These are phyloP conservation scores for Cydonia oblonga DNA, from an alignment of 331 rosid genomes.

Conservation along the genomic window DNA sequence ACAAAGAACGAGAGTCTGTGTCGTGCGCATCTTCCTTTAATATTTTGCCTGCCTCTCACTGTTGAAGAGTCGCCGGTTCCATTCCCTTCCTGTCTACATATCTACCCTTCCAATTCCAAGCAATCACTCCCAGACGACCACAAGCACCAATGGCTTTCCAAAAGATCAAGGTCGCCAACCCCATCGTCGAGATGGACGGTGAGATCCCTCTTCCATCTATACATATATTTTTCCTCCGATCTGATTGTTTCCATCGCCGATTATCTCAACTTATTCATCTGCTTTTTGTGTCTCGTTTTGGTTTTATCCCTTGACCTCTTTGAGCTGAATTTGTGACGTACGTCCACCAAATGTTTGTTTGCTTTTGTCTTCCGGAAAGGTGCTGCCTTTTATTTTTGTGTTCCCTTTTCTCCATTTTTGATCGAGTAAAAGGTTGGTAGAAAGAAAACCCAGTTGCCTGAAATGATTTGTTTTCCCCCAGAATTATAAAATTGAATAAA, in stretches of 20 bases:
- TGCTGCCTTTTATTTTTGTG: neutral
- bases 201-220: slow-evolving; percentile 4
- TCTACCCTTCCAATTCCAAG: neutral
- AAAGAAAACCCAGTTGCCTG: neutral
- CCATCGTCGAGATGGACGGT: slow-evolving; percentile 99
- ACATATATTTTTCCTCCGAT: neutral
- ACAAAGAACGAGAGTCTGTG: too few relatives aligned
- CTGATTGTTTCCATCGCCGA: slow-evolving; percentile 4
- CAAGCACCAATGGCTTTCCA: slow-evolving; percentile 48
- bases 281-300: neutral
- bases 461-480: neutral
- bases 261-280: neutral
- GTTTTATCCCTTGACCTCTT: too few relatives aligned
- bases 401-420: neutral
- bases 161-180: slow-evolving; percentile 81
- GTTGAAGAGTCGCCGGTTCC: neutral
- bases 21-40: neutral
- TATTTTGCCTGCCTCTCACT: neutral
- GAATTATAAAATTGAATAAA: neutral
- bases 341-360: neutral
- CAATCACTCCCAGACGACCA: neutral
- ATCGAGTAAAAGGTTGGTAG: neutral
- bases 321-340: neutral
- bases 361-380: neutral
- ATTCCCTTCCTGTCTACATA: neutral